Conservation (phyloP, 768 basidiomycete species). For the Boletus eberwhitei region DNA sequence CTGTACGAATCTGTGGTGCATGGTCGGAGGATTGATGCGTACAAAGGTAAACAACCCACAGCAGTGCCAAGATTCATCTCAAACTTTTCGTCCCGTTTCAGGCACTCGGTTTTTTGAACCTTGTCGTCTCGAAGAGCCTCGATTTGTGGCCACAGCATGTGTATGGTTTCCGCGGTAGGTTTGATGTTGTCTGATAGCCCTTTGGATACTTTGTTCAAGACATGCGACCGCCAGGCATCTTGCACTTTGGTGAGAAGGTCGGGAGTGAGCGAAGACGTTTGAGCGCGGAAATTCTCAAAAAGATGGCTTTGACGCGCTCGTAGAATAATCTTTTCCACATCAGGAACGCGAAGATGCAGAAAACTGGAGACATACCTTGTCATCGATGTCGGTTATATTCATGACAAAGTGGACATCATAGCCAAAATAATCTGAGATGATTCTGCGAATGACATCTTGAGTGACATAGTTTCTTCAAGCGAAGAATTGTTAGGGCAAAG, state of each 20-base stretch:
- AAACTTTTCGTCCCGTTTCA: conserved; percentile 87
- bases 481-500: neutral
- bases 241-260: conserved; percentile 55
- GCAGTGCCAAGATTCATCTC: conserved; percentile 82
- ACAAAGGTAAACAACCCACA: conserved; percentile 42
- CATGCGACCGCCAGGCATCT: conserved; percentile 64
- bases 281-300: conserved; percentile 55
- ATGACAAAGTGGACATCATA: conserved; percentile 98
- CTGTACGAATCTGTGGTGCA: conserved; percentile 43
- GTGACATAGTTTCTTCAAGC: conserved; percentile 77
- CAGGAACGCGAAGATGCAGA: neutral
- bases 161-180: conserved; percentile 48
- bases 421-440: conserved; percentile 93
- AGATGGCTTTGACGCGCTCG: conserved; percentile 82
- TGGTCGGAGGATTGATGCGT: conserved; percentile 11
- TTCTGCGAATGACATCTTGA: conserved; percentile 43
- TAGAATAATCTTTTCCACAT: conserved; percentile 75
- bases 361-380: conserved; percentile 66
- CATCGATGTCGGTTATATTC: conserved; percentile 99
- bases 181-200: conserved; percentile 53
- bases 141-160: conserved; percentile 54
- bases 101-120: conserved; percentile 66
- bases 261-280: conserved; percentile 52
- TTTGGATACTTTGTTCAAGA: conserved; percentile 60
- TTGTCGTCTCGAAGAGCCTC: conserved; percentile 47